phyloP scores from a whole-genome alignment of 805 yeast genomes.

The Yamadazyma tumulicola region DNA sequence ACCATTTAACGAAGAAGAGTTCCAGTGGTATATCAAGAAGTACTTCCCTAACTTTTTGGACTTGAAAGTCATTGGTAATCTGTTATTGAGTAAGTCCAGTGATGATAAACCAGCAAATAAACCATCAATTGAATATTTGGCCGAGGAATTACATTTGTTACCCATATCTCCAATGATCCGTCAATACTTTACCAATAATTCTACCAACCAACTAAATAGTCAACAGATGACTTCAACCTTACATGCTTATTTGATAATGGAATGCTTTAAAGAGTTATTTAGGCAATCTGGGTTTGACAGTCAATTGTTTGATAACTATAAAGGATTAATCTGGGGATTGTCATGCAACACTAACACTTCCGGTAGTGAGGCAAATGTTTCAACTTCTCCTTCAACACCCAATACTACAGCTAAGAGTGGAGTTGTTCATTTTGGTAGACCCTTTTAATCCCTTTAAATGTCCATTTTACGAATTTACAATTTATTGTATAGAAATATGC shows the following conservation, averaged over 20 bases:
- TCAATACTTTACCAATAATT: conserved; percentile 29
- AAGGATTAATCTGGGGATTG: conserved; percentile 53
- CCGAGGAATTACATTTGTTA: conserved; percentile 63
- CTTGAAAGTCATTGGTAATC: conserved; percentile 55
- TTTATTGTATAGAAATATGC: conserved; percentile 3
- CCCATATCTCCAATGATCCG: conserved; percentile 54
- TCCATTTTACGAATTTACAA: too few species aligned
- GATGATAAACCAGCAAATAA: conserved; percentile 23
- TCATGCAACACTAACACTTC: conserved; percentile 16
- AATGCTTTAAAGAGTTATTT: conserved; percentile 59
- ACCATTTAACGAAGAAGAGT: conserved; percentile 79
- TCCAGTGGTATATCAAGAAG: conserved; percentile 61
- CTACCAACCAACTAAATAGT: conserved; percentile 18
- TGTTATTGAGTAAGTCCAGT: conserved; percentile 22
- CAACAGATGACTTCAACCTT: conserved; percentile 48
- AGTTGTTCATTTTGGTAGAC: conserved; percentile 30
- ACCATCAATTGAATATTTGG: conserved; percentile 56
- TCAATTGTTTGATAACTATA: conserved; percentile 30
- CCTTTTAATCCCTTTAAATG: conserved; percentile 15
- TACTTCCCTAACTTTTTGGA: conserved; percentile 85
- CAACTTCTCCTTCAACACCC: conserved; percentile 25
- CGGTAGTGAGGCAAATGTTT: too few species aligned
- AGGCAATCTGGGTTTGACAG: conserved; percentile 23
- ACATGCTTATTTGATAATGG: conserved; percentile 61
- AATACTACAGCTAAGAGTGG: conserved; percentile 19